These are phyloP conservation scores for Amanita subjunquillea DNA, from an alignment of 768 basidiomycete species.

Conservation along the genomic window DNA sequence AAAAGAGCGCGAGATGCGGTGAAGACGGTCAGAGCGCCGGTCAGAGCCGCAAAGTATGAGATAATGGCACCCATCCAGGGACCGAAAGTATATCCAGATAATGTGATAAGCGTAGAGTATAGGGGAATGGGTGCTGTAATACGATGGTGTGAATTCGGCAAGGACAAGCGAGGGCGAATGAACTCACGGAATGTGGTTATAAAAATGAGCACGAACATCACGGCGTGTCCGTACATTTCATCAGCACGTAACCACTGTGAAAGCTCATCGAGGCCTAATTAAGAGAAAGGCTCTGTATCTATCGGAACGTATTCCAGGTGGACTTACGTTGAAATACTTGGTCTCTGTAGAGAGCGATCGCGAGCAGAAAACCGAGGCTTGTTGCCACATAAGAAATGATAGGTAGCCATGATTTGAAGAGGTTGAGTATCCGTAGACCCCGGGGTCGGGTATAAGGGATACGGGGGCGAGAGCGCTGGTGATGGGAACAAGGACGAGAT, in stretches of 20 bases:
- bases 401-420: slow-evolving; percentile 69
- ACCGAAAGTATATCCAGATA: slow-evolving; percentile 88
- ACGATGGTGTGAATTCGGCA: background rate
- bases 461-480: background rate
- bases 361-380: slow-evolving; percentile 65
- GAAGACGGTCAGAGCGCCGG: slow-evolving; percentile 81
- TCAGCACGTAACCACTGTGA: slow-evolving; percentile 70
- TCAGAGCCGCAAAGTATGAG: slow-evolving; percentile 79
- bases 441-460: slow-evolving; percentile 26
- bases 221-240: slow-evolving; percentile 62
- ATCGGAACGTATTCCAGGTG: background rate
- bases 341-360: slow-evolving; percentile 75
- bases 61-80: slow-evolving; percentile 76
- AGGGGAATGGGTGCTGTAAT: slow-evolving; percentile 74
- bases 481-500: slow-evolving; percentile 6
- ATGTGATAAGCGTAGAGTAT: slow-evolving; percentile 87
- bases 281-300: background rate
- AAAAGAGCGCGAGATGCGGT: slow-evolving; percentile 65
- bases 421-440: slow-evolving; percentile 42
- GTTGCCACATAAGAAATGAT: slow-evolving; percentile 70
- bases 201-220: slow-evolving; percentile 77
- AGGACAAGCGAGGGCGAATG: slow-evolving; percentile 5
- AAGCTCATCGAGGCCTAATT: slow-evolving; percentile 62
- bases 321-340: slow-evolving; percentile 74
- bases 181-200: slow-evolving; percentile 79